These are phyloP conservation scores for Boletus tomentosulus DNA, from an alignment of 768 basidiomycete genomes.

Conservation along the genomic window DNA sequence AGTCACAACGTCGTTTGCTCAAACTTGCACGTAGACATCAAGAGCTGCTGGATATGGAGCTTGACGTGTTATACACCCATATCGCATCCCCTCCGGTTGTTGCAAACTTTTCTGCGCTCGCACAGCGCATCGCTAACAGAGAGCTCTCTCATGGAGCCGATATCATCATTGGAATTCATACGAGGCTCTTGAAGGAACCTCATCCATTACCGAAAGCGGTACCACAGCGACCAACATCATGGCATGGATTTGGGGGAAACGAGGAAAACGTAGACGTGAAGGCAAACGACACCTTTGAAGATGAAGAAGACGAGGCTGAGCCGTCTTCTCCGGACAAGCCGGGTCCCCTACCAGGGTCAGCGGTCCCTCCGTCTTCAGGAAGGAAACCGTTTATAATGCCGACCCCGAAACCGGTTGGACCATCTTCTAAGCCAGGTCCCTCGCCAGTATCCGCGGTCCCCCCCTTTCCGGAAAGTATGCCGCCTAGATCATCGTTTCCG, in stretches of 20 bases:
- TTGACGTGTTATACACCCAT: constrained; percentile 17
- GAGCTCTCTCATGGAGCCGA: constrained; percentile 20
- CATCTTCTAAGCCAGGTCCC: neutral
- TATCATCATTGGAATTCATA: constrained; percentile 17
- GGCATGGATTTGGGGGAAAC: neutral
- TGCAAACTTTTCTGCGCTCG: constrained; percentile 8
- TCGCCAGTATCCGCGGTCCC: neutral
- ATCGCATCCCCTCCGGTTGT: constrained; percentile 15
- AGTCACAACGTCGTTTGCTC: neutral
- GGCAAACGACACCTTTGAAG: neutral
- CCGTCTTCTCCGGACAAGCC: neutral
- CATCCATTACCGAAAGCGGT: neutral
- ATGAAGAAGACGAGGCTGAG: neutral
- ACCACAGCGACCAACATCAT: neutral
- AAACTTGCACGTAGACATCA: constrained; percentile 3
- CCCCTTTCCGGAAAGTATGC: neutral
- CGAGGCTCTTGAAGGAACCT: constrained; percentile 11
- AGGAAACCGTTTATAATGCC: no score
- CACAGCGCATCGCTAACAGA: constrained; percentile 12
- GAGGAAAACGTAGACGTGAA: no score
- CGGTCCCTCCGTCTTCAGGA: neutral
- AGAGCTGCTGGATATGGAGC: constrained; percentile 16
- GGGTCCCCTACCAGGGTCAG: neutral
- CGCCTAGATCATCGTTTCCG: neutral
- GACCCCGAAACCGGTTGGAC: neutral